Evolutionary conservation across 495 filamentous ascomycete species (phyloP), one percentile per base, ranked within the genome.

Genomic region (Annulohypoxylon moriforme): DNA sequence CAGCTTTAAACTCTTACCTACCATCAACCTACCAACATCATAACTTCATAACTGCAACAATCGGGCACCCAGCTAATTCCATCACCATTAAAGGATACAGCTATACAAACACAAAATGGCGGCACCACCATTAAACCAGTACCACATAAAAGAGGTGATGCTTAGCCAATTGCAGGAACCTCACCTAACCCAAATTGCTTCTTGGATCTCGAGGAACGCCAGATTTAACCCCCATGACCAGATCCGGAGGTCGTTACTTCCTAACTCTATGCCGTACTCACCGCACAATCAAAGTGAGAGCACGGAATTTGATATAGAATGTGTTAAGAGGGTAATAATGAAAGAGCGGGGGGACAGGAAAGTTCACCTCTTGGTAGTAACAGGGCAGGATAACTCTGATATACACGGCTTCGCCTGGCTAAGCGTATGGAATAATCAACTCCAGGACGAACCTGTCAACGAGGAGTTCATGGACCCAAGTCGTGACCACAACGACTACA

Each of bases 381-480:
- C 22, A 4, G 34, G 20, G 13, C 22, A 13, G 20, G 18, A 59
- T n/a, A 13, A 25, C 34, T 1, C 24, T n/a, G 4, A 29, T n/a
- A 42, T 36, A n/a, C n/a, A 25, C 5, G 55, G 55, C 1, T 3
- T 59, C 2, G 55, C 55, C 4, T 59, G 33, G 34, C 16, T 59
- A 10, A 59, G 34, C 10, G 11, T 31, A 24, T 59, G 55, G 55
- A 59, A 59, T 34, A 18, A 24, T n/a, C 4, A 6, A 3, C 55
- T 59, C 4, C 13, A 8, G 14, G 18, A 1, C 11, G 55, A 59
- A 25, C 34, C 55, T 8, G 55, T 27, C 10, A 59, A 59, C 13
- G 55, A 59, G 20, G 18, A 59, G 18, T 59, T 59, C 55, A 25
- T 24, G 18, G 55, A 59, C 11, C 31, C 33, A 20, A 59, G 55